A percentile compares a stretch with the other conserved stretches of the same genome.
phyloP scores from a whole-genome alignment of 2,329 filamentous ascomycete genomes.

The Trichoderma harzianum region DNA sequence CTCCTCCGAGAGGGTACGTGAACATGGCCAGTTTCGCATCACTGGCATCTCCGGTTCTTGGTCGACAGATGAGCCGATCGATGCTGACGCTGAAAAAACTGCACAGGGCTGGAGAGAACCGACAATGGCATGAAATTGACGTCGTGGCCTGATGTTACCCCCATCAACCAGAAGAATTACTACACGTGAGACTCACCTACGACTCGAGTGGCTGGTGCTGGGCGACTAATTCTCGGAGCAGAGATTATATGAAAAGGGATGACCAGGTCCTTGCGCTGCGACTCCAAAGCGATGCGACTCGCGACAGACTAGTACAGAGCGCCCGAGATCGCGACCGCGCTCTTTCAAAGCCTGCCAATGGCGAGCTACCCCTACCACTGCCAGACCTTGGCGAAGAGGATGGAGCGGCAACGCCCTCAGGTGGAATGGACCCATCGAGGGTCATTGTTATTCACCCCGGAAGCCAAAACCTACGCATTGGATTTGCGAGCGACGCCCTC shows the following conservation, averaged over 20 bases:
- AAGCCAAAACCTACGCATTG: constrained; percentile 91
- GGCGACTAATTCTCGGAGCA: constrained; percentile 37
- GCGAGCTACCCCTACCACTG: constrained; percentile 59
- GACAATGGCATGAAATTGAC: constrained; percentile 98
- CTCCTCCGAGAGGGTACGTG: constrained; percentile 58
- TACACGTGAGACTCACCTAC: constrained; percentile 64
- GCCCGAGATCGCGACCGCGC: constrained; percentile 86
- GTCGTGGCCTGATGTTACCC: constrained; percentile 85
- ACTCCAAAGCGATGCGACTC: constrained; percentile 80
- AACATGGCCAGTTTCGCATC: background rate
- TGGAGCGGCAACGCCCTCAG: constrained; percentile 51
- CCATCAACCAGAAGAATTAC: constrained; percentile 99
- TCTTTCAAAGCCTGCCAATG: constrained; percentile 69
- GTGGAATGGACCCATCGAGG: constrained; percentile 74
- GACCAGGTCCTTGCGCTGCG: constrained; percentile 90
- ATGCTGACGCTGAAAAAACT: background rate
- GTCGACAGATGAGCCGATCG: background rate
- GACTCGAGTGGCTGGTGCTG: background rate
- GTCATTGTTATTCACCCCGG: constrained; percentile 94
- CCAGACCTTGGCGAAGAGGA: constrained; percentile 59
- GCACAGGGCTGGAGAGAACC: constrained; percentile 81
- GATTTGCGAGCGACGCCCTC: constrained; percentile 90
- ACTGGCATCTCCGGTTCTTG: background rate
- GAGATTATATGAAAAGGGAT: constrained; percentile 97
- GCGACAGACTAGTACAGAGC: constrained; percentile 77